Evolutionary conservation across 768 basidiomycete species (phyloP), one percentile per base, ranked within the genome.

Genomic region (Agaricus subrufescens): DNA sequence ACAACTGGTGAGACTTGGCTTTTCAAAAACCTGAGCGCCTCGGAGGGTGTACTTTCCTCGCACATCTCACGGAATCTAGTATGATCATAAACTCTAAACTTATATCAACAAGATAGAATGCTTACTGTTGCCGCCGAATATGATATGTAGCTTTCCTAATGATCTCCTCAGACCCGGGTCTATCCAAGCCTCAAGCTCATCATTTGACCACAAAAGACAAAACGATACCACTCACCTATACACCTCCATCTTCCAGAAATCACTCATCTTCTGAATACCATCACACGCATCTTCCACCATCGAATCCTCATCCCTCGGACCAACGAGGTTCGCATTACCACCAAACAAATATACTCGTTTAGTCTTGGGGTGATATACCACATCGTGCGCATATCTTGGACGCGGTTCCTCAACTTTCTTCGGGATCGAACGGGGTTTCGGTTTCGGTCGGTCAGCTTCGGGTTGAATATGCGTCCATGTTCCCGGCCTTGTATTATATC

Each of bases 1-100:
- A 91, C 90, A 3, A 89, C 84, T 1, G 76, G 75, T 0, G 83
- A 83, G 8, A 93, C 86, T 48, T 86, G 78, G 0, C 75, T 82
- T 66, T 86, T 86, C 34, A 93, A 71, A 69, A 90, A 92, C 12
- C 73, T 77, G 40, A 93, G 75, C 0, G 91, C 87, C 62, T 84
- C 80, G 25, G 87, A 76, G 0, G 82, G 73, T 1, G 83, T 68
- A 14, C 69, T 74, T 45, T 83, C 81, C 66, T 84, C 82, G 63
- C 88, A 89, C 78, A 91, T 84, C 64, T 93, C 90, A n/a, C 85
- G 82, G 71, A 91, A 92, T 62, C 90, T 92, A 61, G 29, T 29
- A 9, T 31, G 49, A 31, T 37, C 30, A 37, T 50, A 27, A 58
- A 30, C 34, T 4, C 30, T n/a, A 38, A 55, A 29, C 7, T 11